These are phyloP conservation scores for Tylopilus microsporus DNA, from an alignment of 1,284 basidiomycete genomes.

Conservation along the genomic window DNA sequence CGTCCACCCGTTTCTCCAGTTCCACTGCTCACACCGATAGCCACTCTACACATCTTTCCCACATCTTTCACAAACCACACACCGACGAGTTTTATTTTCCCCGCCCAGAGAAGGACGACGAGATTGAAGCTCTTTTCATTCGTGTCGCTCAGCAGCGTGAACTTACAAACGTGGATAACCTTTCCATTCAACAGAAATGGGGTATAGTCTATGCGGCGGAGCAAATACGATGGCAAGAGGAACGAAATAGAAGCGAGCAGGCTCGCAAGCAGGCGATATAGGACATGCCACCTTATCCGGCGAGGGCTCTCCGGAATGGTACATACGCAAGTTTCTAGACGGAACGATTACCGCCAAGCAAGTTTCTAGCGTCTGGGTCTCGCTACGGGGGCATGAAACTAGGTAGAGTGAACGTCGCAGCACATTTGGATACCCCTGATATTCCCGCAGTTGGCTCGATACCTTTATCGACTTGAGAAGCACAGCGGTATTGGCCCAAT, in stretches of 20 bases:
- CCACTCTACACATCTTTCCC: constrained; percentile 52
- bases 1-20: constrained; percentile 59
- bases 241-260: constrained; percentile 56
- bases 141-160: constrained; percentile 67
- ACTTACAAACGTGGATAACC: constrained; percentile 53
- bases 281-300: constrained; percentile 49
- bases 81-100: constrained; percentile 68
- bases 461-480: constrained; percentile 77
- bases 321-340: constrained; percentile 86
- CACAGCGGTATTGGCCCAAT: constrained; percentile 81
- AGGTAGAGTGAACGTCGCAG: constrained; percentile 43
- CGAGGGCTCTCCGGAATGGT: constrained; percentile 79
- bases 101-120: constrained; percentile 66
- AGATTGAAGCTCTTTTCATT: constrained; percentile 76
- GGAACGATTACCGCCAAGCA: constrained; percentile 79
- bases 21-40: constrained; percentile 47
- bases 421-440: constrained; percentile 13
- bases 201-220: constrained; percentile 83
- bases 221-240: constrained; percentile 75
- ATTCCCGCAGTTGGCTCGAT: constrained; percentile 66
- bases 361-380: constrained; percentile 74
- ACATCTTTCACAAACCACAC: constrained; percentile 49
- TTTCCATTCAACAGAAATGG: constrained; percentile 89
- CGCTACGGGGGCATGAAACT: constrained; percentile 76
- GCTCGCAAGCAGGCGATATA: constrained; percentile 52